phyloP scores from a whole-genome alignment of 108 stramenopile species.

The Fragilaria radians region DNA sequence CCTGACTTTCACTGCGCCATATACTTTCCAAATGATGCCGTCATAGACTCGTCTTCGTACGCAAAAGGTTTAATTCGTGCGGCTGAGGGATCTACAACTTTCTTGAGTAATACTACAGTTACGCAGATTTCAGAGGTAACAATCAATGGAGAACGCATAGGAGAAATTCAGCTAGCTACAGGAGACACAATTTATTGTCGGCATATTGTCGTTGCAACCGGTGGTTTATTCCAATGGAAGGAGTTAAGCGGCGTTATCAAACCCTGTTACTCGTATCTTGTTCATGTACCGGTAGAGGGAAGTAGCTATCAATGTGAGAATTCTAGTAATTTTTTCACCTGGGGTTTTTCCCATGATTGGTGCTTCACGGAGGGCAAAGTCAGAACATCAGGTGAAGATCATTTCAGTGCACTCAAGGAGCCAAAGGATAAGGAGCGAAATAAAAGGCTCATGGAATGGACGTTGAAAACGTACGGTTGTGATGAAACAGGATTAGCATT shows the following conservation, averaged over 20 bases:
- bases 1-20: slow-evolving; percentile 24
- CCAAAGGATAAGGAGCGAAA: slow-evolving; percentile 23
- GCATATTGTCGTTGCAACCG: slow-evolving; percentile 30
- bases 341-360: slow-evolving; percentile 39
- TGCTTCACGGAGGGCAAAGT: slow-evolving; percentile 26
- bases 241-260: slow-evolving; percentile 19
- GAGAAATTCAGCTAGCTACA: slow-evolving; percentile 10
- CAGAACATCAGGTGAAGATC: slow-evolving; percentile 34
- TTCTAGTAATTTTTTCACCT: slow-evolving; percentile 36
- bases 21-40: slow-evolving; percentile 37
- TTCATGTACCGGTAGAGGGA: slow-evolving; percentile 20
- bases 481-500: slow-evolving; percentile 6
- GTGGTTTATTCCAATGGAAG: slow-evolving; percentile 14
- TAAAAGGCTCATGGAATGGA: slow-evolving; percentile 18
- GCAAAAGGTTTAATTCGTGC: slow-evolving; percentile 19
- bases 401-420: slow-evolving; percentile 32
- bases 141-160: not conserved
- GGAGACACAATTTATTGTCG: slow-evolving; percentile 5
- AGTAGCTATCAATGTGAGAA: not conserved
- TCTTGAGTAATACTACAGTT: slow-evolving; percentile 10
- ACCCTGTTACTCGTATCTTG: slow-evolving; percentile 40
- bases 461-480: slow-evolving; percentile 16
- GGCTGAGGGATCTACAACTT: slow-evolving; percentile 2
- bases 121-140: slow-evolving; percentile 3
- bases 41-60: slow-evolving; percentile 33